Conservation (phyloP, 2,329 filamentous ascomycete species). For the Stagonosporopsis chrysanthemi region DNA sequence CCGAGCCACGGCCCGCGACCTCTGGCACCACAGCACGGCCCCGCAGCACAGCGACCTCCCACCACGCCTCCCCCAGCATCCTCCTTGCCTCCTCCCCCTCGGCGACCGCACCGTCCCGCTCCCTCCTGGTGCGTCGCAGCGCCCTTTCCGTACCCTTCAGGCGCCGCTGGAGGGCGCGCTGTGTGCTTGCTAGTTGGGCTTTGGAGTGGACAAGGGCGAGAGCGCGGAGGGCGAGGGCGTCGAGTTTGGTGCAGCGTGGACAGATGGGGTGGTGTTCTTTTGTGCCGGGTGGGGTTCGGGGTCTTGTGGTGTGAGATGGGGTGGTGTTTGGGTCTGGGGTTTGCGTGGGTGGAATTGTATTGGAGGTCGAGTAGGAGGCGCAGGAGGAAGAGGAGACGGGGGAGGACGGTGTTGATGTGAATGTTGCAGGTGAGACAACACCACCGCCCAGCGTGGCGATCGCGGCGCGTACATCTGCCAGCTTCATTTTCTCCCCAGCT, state of each 20-base stretch:
- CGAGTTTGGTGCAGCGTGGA: not conserved
- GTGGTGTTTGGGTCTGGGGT: no score
- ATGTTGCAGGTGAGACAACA: not conserved
- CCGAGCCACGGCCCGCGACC: no score
- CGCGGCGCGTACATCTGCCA: not conserved
- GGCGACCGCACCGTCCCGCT: not conserved
- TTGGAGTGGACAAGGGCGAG: not conserved
- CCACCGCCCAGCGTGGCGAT: not conserved
- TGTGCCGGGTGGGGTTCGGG: no score
- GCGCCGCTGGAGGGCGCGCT: not conserved
- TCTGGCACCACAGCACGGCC: no score
- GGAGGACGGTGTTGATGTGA: not conserved
- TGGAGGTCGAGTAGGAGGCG: not conserved
- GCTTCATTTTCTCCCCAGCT: not conserved
- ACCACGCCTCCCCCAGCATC: not conserved
- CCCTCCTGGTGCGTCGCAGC: not conserved
- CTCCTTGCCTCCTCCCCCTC: not conserved
- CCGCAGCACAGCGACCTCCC: not conserved
- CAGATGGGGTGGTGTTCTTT: not conserved
- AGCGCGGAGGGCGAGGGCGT: not conserved
- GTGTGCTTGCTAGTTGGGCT: not conserved
- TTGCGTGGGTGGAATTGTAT: not conserved
- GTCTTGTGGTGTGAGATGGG: no score
- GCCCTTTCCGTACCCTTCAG: not conserved
- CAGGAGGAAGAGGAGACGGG: no score